Evolutionary conservation across 1,139 yeast genomes (phyloP).

Genomic region (Tardiomyces depauwii): DNA sequence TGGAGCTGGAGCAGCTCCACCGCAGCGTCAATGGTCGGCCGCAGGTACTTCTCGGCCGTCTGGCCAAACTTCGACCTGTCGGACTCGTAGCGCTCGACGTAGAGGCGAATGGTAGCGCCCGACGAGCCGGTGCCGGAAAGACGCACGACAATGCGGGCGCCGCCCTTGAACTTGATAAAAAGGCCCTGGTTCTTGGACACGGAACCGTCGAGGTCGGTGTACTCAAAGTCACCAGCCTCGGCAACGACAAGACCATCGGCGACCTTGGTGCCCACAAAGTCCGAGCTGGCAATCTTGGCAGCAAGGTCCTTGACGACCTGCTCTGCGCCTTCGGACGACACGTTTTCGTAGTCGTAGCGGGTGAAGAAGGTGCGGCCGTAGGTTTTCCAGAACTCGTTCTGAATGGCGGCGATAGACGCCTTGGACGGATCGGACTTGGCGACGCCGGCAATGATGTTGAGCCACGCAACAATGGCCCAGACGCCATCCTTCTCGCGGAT

Average conservation of each 20-base stretch:
- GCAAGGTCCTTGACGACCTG: conserved; percentile 52
- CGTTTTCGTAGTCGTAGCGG: conserved; percentile 88
- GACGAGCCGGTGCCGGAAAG: conserved; percentile 97
- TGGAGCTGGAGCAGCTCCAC: conserved; percentile 60
- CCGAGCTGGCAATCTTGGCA: conserved; percentile 32
- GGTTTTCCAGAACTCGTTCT: conserved; percentile 75
- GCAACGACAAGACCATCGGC: conserved; percentile 37
- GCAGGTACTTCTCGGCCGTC: conserved; percentile 62
- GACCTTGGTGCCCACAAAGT: conserved; percentile 37
- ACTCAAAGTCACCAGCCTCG: conserved; percentile 82
- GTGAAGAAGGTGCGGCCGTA: conserved; percentile 98
- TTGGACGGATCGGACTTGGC: conserved; percentile 38
- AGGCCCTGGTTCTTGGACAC: conserved; percentile 89
- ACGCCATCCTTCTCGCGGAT: conserved; percentile 96
- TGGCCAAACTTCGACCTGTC: conserved; percentile 41
- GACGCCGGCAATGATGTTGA: conserved; percentile 82
- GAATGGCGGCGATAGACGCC: conserved; percentile 68
- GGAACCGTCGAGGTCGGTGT: conserved; percentile 91
- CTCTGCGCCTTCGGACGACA: conserved; percentile 63
- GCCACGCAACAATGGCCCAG: conserved; percentile 98
- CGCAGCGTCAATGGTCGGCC: conserved; percentile 50
- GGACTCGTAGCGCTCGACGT: conserved; percentile 70
- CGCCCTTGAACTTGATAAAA: conserved; percentile 69
- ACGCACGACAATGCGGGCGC: conserved; percentile 81
- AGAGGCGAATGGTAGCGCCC: conserved; percentile 93